A percentile compares a stretch with the other conserved stretches of the same genome.
These are phyloP conservation scores for Scheffersomyces stambukii DNA, from an alignment of 1,139 yeast genomes.

Conservation along the genomic window DNA sequence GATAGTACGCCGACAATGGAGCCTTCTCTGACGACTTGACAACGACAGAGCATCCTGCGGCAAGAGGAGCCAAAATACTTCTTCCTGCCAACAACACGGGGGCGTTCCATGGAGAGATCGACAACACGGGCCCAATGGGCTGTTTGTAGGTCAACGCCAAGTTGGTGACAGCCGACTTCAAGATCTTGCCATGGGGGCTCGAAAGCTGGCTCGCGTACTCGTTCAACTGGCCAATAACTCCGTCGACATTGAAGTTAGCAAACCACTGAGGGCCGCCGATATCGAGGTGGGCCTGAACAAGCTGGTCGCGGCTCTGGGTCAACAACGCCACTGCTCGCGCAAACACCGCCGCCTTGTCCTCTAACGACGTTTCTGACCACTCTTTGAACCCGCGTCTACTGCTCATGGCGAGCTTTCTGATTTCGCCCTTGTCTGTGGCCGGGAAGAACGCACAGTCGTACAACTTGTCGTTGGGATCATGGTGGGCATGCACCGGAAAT, in stretches of 20 bases:
- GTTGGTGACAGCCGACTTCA: conserved; percentile 16
- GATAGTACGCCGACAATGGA: conserved; percentile 24
- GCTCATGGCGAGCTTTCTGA: conserved; percentile 5
- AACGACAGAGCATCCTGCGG: conserved; percentile 50
- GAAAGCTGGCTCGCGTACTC: conserved; percentile 20
- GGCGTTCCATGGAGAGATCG: conserved; percentile 49
- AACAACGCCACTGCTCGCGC: conserved; percentile 15
- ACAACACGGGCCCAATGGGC: conserved; percentile 43
- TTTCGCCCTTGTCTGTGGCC: conserved; percentile 4
- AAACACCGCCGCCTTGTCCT: conserved; percentile 18
- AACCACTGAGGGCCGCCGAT: conserved; percentile 38
- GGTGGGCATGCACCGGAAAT: conserved; percentile 13
- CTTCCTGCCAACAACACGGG: conserved; percentile 38
- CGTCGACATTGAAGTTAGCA: conserved; percentile 31
- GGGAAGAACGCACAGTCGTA: conserved; percentile 12
- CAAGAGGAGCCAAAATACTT: conserved; percentile 39
- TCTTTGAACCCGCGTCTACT: conserved; percentile 23
- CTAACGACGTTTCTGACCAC: conserved; percentile 19
- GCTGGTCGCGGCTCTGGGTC: conserved; percentile 10
- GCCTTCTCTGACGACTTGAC: conserved; percentile 37
- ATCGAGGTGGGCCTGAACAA: conserved; percentile 24
- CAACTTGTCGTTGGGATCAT: conserved; percentile 7
- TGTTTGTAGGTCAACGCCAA: conserved; percentile 28
- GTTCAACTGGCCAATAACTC: conserved; percentile 18
- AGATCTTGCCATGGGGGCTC: conserved; percentile 20